A percentile compares a stretch with the other conserved stretches of the same genome.
Evolutionary conservation across 2,329 filamentous ascomycete genomes (phyloP).

Genomic region (Neonectria hederae): DNA sequence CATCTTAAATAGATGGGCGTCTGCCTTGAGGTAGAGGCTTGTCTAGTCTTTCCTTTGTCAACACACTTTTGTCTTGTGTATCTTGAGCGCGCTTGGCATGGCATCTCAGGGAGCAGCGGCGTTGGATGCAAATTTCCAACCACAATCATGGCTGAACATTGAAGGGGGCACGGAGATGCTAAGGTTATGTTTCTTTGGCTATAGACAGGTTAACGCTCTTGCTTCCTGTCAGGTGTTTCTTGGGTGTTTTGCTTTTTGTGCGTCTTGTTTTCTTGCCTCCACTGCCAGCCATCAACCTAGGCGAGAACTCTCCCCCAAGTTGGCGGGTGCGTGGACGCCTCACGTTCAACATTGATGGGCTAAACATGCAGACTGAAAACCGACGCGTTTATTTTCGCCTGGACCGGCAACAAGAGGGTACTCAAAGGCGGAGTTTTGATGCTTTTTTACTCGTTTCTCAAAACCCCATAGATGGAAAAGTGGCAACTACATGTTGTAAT

Average conservation of each 20-base stretch:
- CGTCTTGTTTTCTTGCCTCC: conserved; percentile 17
- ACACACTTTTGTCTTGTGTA: conserved; percentile 41
- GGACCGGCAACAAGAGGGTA: conserved; percentile 23
- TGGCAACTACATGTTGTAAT: conserved; percentile 46
- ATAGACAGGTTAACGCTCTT: conserved; percentile 38
- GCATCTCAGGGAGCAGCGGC: conserved; percentile 47
- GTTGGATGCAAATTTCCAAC: conserved; percentile 47
- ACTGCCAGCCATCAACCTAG: conserved; percentile 4
- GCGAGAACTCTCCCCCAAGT: background rate
- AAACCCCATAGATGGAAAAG: conserved; percentile 45
- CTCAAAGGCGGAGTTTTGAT: conserved; percentile 10
- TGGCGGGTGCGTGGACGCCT: background rate
- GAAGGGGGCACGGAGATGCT: conserved; percentile 39
- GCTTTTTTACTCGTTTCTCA: conserved; percentile 39
- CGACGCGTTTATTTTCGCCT: conserved; percentile 19
- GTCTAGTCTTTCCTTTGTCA: conserved; percentile 41
- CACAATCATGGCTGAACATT: conserved; percentile 44
- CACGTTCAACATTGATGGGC: conserved; percentile 4
- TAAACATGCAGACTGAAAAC: background rate
- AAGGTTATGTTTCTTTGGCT: conserved; percentile 41
- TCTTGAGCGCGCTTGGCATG: conserved; percentile 50
- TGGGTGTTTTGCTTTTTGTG: conserved; percentile 34
- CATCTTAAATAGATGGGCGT: conserved; percentile 31
- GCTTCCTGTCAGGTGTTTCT: conserved; percentile 43
- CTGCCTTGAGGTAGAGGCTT: conserved; percentile 23